Evolutionary conservation across 441 rosid genomes (phyloP).

Genomic region (Erodium chrysanthum): DNA sequence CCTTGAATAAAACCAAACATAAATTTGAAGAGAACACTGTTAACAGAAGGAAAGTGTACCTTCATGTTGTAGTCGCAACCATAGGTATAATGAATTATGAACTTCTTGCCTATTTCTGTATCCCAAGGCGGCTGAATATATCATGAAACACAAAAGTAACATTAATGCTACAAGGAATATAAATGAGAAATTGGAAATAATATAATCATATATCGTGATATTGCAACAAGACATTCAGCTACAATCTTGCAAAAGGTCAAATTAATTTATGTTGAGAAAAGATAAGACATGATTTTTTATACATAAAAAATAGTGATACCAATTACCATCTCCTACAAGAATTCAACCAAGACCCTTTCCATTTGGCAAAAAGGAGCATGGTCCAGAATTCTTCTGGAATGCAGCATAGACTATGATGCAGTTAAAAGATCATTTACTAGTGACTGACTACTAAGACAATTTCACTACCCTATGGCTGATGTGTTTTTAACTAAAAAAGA

Average conservation of each 20-base stretch:
- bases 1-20: background rate
- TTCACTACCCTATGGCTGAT: too few relatives aligned
- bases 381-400: too few relatives aligned
- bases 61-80: conserved; percentile 87
- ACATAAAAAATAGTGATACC: too few relatives aligned
- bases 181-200: background rate
- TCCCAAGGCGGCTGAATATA: conserved; percentile 90
- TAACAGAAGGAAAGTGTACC: conserved; percentile 31
- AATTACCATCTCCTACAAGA: too few relatives aligned
- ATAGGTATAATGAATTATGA: conserved; percentile 82
- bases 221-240: background rate
- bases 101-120: conserved; percentile 64
- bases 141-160: conserved; percentile 21
- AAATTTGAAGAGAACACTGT: background rate
- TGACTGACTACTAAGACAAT: too few relatives aligned
- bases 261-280: background rate
- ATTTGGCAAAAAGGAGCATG: too few relatives aligned
- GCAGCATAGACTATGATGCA: too few relatives aligned
- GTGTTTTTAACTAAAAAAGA: too few relatives aligned
- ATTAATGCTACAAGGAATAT: conserved; percentile 13
- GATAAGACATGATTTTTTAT: background rate
- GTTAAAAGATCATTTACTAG: too few relatives aligned
- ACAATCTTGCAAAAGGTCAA: conserved; percentile 1
- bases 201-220: background rate
- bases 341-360: too few relatives aligned